Percentiles rank a stretch among this genome's conserved stretches.
Evolutionary conservation across 2,329 filamentous ascomycete species (phyloP).

Genomic region (Fusarium cicatricum): DNA sequence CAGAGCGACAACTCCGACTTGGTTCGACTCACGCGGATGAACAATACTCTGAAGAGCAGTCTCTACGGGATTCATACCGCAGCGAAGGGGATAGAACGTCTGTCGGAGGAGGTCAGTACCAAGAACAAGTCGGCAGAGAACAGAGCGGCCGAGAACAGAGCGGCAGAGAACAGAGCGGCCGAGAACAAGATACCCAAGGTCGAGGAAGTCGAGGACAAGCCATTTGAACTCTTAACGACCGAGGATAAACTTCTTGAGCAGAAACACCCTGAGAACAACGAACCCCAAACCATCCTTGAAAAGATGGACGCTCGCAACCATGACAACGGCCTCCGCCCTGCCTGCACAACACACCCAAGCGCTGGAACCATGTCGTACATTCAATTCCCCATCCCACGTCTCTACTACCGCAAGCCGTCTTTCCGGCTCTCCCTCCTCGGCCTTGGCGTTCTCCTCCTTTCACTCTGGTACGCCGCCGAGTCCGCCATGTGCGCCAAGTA

Average conservation of each 20-base stretch:
- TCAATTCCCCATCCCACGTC: slow-evolving; percentile 55
- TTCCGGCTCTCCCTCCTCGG: slow-evolving; percentile 61
- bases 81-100: slow-evolving; percentile 65
- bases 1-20: slow-evolving; percentile 49
- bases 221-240: background rate
- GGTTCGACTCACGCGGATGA: slow-evolving; percentile 59
- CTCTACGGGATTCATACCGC: slow-evolving; percentile 62
- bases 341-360: slow-evolving; percentile 23
- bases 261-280: background rate
- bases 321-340: slow-evolving; percentile 20
- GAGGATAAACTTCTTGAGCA: slow-evolving; percentile 17
- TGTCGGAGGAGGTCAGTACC: slow-evolving; percentile 60
- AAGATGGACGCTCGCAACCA: slow-evolving; percentile 25
- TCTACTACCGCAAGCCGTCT: slow-evolving; percentile 54
- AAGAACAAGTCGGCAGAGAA: slow-evolving; percentile 35
- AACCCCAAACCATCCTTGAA: slow-evolving; percentile 7
- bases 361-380: slow-evolving; percentile 47
- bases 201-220: slow-evolving; percentile 9
- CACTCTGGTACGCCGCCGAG: slow-evolving; percentile 65
- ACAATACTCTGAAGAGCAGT: slow-evolving; percentile 59
- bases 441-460: slow-evolving; percentile 52
- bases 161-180: background rate
- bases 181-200: background rate
- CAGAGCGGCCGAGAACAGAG: background rate
- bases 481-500: slow-evolving; percentile 60